Evolutionary conservation across 2,329 filamentous ascomycete species (phyloP).

Genomic region (Fusarium pseudonygamai): DNA sequence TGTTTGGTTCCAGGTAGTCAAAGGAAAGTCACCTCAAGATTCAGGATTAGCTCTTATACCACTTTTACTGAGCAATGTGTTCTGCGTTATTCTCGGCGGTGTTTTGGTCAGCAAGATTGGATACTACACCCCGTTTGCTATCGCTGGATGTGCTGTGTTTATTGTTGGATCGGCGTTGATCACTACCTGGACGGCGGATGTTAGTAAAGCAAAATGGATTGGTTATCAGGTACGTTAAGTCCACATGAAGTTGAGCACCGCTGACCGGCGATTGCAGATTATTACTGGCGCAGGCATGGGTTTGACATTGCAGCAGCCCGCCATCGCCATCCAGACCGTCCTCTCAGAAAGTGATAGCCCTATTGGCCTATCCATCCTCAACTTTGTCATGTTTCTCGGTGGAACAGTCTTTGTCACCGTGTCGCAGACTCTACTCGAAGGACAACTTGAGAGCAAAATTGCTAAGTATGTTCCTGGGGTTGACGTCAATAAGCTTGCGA

Average conservation of each 20-base stretch:
- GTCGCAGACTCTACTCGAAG: conserved; percentile 6
- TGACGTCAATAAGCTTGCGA: not conserved
- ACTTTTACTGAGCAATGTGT: not conserved
- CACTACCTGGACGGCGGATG: conserved; percentile 8
- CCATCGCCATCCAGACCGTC: conserved; percentile 6
- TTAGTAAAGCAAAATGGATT: not conserved
- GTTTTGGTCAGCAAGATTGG: conserved; percentile 4
- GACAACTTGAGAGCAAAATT: not conserved
- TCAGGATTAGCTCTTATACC: conserved; percentile 15
- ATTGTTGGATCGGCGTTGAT: conserved; percentile 3
- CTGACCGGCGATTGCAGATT: not conserved
- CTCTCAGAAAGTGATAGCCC: conserved; percentile 15
- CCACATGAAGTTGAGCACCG: rapidly evolving
- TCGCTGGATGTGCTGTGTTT: not conserved
- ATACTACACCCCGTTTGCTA: conserved; percentile 12
- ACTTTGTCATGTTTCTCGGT: conserved; percentile 1
- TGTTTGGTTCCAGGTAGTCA: conserved; percentile 21
- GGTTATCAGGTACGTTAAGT: conserved; percentile 11
- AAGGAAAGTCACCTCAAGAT: not conserved
- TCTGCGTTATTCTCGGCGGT: conserved; percentile 12
- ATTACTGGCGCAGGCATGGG: conserved; percentile 15
- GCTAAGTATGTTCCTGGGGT: not conserved
- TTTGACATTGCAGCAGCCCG: not conserved
- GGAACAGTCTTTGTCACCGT: conserved; percentile 22
- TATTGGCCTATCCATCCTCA: conserved; percentile 7